Conservation (phyloP, 257 asterid genomes). For the Petunia secreta region DNA sequence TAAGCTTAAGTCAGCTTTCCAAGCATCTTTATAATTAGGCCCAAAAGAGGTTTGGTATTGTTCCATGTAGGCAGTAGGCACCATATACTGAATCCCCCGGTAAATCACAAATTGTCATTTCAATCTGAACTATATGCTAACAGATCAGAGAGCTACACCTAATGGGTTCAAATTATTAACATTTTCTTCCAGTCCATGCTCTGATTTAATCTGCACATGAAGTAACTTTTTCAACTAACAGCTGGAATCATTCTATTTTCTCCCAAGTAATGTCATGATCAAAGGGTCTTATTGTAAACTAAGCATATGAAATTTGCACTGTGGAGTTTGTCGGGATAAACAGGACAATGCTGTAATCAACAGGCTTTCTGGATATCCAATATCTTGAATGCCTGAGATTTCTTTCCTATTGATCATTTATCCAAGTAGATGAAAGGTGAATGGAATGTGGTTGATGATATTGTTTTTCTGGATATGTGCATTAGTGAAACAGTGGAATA, state of each 20-base stretch:
- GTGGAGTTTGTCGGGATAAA: not conserved
- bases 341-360: not conserved
- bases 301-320: not conserved
- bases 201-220: not conserved
- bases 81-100: slow-evolving; percentile 2
- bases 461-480: not conserved
- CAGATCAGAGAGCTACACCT: not conserved
- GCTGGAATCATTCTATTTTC: not conserved
- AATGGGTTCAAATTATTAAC: not conserved
- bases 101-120: not conserved
- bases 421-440: slow-evolving; percentile 18
- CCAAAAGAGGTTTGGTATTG: not conserved
- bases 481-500: not conserved
- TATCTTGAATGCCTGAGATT: not conserved
- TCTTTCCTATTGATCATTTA: not conserved
- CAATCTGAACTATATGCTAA: not conserved
- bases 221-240: not conserved
- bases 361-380: slow-evolving; percentile 17
- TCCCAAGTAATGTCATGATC: not conserved
- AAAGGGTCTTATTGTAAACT: not conserved
- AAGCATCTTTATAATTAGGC: not conserved
- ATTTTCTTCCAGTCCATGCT: slow-evolving; percentile 8
- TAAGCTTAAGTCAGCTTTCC: slow-evolving; percentile 5
- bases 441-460: slow-evolving; percentile 6
- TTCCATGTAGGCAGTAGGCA: not conserved